phyloP scores from a whole-genome alignment of 805 yeast genomes.

The Lachancea waltii region DNA sequence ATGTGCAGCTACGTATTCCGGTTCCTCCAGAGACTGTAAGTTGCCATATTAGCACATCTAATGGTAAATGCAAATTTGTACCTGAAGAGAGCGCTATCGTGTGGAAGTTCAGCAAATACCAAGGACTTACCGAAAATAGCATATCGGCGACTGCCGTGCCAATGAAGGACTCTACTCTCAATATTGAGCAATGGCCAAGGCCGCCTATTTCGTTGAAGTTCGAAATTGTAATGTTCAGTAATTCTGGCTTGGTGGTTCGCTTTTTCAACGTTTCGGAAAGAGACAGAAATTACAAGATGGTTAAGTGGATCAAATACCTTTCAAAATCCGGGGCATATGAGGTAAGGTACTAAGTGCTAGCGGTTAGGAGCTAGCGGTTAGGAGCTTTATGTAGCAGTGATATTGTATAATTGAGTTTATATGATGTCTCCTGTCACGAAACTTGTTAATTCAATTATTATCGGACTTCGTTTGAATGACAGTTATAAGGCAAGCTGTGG shows the following conservation, averaged over 20 bases:
- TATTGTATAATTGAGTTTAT: no score
- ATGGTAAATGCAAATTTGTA: conserved; percentile 63
- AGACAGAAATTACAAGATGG: conserved; percentile 51
- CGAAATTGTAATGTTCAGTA: conserved; percentile 63
- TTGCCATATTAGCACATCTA: conserved; percentile 39
- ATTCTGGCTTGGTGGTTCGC: conserved; percentile 70
- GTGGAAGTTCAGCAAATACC: conserved; percentile 67
- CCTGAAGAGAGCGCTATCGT: conserved; percentile 57
- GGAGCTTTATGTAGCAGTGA: no score
- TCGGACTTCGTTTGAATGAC: background rate
- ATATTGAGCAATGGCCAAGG: conserved; percentile 46
- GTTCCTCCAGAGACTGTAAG: conserved; percentile 57
- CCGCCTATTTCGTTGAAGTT: conserved; percentile 75
- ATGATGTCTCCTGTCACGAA: no score
- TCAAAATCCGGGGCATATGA: conserved; percentile 78
- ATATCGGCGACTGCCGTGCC: conserved; percentile 50
- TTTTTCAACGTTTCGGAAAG: conserved; percentile 60
- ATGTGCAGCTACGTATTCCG: conserved; percentile 60
- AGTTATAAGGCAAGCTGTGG: background rate
- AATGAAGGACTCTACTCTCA: conserved; percentile 21
- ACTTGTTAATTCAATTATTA: background rate
- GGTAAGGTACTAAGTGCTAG: conserved; percentile 57
- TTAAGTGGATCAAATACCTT: conserved; percentile 82
- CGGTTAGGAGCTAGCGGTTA: no score
- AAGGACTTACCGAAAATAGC: conserved; percentile 59